These are phyloP conservation scores for Conringia planisiliqua DNA, from an alignment of 345 rosid species.

Conservation along the genomic window DNA sequence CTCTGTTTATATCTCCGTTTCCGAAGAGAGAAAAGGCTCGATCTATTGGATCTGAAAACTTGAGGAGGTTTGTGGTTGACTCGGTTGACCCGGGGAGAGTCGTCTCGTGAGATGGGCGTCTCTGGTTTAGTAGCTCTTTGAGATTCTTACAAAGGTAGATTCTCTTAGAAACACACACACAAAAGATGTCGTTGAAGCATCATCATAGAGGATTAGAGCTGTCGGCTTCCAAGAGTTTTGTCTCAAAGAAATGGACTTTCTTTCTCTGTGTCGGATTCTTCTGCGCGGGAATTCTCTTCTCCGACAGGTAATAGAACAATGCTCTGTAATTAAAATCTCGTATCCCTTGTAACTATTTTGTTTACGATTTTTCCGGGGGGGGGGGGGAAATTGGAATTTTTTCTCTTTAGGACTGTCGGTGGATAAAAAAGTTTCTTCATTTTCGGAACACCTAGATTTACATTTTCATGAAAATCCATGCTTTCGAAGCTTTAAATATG, in stretches of 20 bases:
- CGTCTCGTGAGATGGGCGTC: conserved; percentile 16
- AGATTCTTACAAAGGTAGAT: neutral
- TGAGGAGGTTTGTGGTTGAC: conserved; percentile 10
- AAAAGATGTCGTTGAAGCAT: conserved; percentile 35
- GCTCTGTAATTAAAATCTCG: neutral
- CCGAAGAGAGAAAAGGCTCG: neutral
- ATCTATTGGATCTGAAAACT: conserved; percentile 29
- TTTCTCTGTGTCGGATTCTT: conserved; percentile 87
- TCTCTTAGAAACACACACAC: neutral
- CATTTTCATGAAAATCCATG: neutral
- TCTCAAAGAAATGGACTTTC: conserved; percentile 79
- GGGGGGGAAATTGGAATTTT: neutral
- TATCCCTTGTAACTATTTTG: neutral
- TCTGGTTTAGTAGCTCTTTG: neutral
- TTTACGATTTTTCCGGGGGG: conserved; percentile 2
- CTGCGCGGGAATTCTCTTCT: conserved; percentile 89
- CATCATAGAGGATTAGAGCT: conserved; percentile 34
- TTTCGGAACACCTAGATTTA: neutral
- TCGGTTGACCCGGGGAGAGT: conserved; percentile 12
- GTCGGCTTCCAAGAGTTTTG: conserved; percentile 38
- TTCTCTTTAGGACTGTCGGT: conserved; percentile 17
- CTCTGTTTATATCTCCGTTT: neutral
- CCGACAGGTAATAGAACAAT: conserved; percentile 57
- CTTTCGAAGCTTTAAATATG: neutral
- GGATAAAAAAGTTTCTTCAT: neutral